Evolutionary conservation across 805 yeast genomes (phyloP).

Genomic region (Monosporozyma aerobia): DNA sequence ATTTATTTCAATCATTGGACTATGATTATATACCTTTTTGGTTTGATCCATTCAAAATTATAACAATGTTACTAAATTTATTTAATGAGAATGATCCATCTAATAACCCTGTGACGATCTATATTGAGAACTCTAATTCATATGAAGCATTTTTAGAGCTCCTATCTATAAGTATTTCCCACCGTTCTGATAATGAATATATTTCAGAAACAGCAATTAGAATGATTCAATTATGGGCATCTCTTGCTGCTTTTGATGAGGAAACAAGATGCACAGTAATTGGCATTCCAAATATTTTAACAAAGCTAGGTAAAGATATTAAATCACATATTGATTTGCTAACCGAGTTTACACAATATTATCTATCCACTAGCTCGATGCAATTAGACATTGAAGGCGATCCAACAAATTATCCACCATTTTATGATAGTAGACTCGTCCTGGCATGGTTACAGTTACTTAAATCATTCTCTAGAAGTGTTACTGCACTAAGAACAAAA

Average conservation of each 20-base stretch:
- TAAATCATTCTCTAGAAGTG: conserved; percentile 29
- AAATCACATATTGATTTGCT: conserved; percentile 16
- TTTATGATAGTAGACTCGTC: conserved; percentile 18
- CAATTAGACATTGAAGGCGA: neutral
- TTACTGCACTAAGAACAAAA: conserved; percentile 23
- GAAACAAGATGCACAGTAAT: conserved; percentile 18
- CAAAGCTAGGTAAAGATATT: conserved; percentile 17
- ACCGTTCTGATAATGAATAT: conserved; percentile 10
- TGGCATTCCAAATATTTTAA: conserved; percentile 14
- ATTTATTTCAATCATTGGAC: conserved; percentile 20
- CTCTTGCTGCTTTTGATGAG: conserved; percentile 24
- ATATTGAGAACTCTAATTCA: conserved; percentile 18
- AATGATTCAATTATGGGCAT: conserved; percentile 22
- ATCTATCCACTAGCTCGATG: neutral
- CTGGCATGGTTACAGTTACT: conserved; percentile 25
- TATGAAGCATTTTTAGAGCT: conserved; percentile 18
- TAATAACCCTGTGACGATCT: conserved; percentile 20
- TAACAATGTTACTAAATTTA: conserved; percentile 14
- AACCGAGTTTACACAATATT: conserved; percentile 12
- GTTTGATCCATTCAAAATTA: conserved; percentile 25
- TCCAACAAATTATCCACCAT: conserved; percentile 12
- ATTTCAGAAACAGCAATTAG: conserved; percentile 15
- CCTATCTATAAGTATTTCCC: conserved; percentile 17
- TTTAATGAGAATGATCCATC: conserved; percentile 19
- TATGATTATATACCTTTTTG: conserved; percentile 23